Evolutionary conservation across 2,329 filamentous ascomycete genomes (phyloP).

Genomic region (Colletotrichum truncatum): DNA sequence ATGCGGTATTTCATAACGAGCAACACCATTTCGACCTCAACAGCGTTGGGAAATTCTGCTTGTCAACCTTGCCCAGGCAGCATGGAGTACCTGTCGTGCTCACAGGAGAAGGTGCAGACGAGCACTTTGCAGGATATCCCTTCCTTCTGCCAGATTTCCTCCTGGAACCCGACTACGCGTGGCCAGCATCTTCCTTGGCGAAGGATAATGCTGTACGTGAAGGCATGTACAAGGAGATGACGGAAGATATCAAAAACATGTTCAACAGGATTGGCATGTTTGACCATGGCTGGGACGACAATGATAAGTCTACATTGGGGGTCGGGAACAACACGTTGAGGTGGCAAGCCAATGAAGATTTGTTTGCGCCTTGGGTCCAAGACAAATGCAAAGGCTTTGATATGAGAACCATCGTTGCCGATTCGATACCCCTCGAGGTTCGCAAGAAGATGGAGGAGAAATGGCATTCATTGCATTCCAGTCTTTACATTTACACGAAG

Average conservation of each 20-base stretch:
- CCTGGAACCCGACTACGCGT: constrained; percentile 54
- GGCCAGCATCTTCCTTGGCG: constrained; percentile 33
- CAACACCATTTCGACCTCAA: constrained; percentile 56
- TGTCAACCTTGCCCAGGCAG: constrained; percentile 54
- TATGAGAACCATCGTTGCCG: neutral
- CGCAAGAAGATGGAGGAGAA: constrained; percentile 33
- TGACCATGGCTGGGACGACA: constrained; percentile 4
- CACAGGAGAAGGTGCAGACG: constrained; percentile 62
- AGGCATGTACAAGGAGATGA: constrained; percentile 14
- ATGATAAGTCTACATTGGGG: neutral
- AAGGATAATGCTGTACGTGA: neutral
- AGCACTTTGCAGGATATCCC: constrained; percentile 63
- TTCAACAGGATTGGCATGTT: constrained; percentile 22
- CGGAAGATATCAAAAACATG: constrained; percentile 16
- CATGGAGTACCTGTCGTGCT: constrained; percentile 63
- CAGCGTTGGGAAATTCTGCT: constrained; percentile 57
- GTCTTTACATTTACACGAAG: constrained; percentile 37
- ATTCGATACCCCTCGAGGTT: constrained; percentile 25
- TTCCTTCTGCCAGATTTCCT: constrained; percentile 56
- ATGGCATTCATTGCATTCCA: constrained; percentile 41
- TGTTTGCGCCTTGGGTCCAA: constrained; percentile 19
- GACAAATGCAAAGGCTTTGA: neutral
- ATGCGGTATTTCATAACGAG: constrained; percentile 42
- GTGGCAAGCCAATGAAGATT: neutral
- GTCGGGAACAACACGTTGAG: constrained; percentile 1